Conservation (phyloP, 257 asterid species). For the Solanum virginianum region DNA sequence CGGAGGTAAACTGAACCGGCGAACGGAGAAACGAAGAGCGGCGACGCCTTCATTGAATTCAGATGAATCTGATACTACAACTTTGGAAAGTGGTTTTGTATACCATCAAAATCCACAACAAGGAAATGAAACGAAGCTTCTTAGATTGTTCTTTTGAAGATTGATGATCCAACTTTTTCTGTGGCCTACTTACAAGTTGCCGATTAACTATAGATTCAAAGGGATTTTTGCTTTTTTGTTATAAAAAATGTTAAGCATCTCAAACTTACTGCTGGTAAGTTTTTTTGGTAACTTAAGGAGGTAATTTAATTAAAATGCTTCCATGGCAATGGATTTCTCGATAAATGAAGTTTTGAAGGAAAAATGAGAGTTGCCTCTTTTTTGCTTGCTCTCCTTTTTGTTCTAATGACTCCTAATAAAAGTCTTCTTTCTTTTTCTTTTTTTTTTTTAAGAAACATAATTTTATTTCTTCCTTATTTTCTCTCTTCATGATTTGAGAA, state of each 20-base stretch:
- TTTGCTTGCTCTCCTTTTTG: not conserved
- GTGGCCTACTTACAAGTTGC: not conserved
- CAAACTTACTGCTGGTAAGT: not conserved
- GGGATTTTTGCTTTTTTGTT: not conserved
- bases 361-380: slow-evolving; percentile 16
- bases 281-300: not conserved
- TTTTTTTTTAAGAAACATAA: too few species aligned
- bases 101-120: slow-evolving; percentile 15
- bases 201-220: not conserved
- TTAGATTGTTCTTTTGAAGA: slow-evolving; percentile 33
- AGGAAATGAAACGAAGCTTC: slow-evolving; percentile 21
- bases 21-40: slow-evolving; percentile 16
- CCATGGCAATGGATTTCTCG: slow-evolving; percentile 16
- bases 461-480: too few species aligned
- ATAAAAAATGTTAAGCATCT: not conserved
- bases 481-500: too few species aligned
- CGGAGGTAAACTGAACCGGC: slow-evolving; percentile 4
- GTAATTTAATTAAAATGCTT: not conserved
- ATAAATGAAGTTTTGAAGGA: not conserved
- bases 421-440: too few species aligned
- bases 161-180: not conserved
- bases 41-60: slow-evolving; percentile 24
- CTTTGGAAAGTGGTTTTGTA: slow-evolving; percentile 40
- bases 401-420: not conserved
- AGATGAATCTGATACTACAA: slow-evolving; percentile 63